Evolutionary conservation across 306 rosid genomes (phyloP), one percentile per base, ranked within the genome.

Genomic region (Fragaria vesca): DNA sequence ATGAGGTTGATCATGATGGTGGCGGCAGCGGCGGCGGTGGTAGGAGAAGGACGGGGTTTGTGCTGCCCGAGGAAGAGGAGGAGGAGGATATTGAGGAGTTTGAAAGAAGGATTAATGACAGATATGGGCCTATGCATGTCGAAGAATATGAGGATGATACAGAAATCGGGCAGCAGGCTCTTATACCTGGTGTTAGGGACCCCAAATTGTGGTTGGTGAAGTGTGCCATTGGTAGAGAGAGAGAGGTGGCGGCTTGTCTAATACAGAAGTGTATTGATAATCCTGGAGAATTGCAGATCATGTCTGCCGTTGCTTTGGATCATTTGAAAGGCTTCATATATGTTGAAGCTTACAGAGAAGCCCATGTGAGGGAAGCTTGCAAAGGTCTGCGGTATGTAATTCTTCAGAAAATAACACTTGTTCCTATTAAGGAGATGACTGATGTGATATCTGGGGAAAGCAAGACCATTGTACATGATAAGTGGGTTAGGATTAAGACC

Each of bases 311-410:
- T 87, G 97, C 97, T 43, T 92, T 91, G 1, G 97, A 92, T 66
- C 91, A 92, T 80, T 89, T 95, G 42, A 91, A 91, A 78, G 90
- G 90, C 67, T 92, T 74, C 46, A 87, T 92, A 76, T 95, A 92
- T 69, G 86, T 92, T 54, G 98, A 95, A 81, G 98, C 98, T 21
- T 91, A 89, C 80, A 95, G 86, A 88, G 98, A 95, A 74, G 96
- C 98, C 78, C 97, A 92, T 82, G 97, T 91, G 65, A 91, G 90
- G 83, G 98, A 95, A 93, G 97, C 96, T 84, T 91, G 97, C 85
- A 92, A 89, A 85, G 97, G 97, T 73, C 78, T 91, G 24, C 90
- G 97, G 79, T 82, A 80, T 74, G 81, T 95, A 48, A 85, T 52
- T 2, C 0, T 91, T 58, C 97, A 92, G 84, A 91, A 85, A 72